These are phyloP conservation scores for Neonectria magnoliae DNA, from an alignment of 2,329 filamentous ascomycete genomes.

Conservation along the genomic window DNA sequence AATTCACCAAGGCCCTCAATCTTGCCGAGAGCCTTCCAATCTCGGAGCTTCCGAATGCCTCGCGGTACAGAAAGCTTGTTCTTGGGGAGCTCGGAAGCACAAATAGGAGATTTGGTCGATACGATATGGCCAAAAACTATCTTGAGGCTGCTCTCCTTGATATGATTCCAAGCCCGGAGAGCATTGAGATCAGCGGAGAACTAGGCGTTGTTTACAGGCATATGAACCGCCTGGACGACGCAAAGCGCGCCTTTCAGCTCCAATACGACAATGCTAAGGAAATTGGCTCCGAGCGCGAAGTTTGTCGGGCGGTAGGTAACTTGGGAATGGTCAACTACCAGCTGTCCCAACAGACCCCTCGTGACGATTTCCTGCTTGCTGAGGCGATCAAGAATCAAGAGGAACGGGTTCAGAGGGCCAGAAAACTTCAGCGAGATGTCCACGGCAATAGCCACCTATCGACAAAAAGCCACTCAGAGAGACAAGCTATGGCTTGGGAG, in stretches of 20 bases:
- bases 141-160: slow-evolving; percentile 38
- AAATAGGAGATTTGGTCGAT: slow-evolving; percentile 45
- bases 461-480: background rate
- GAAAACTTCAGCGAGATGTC: background rate
- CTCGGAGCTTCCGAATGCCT: background rate
- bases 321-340: slow-evolving; percentile 51
- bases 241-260: slow-evolving; percentile 37
- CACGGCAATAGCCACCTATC: background rate
- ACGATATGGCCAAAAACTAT: slow-evolving; percentile 36
- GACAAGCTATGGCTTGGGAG: slow-evolving; percentile 33
- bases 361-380: slow-evolving; percentile 34
- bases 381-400: slow-evolving; percentile 42
- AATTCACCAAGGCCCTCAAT: slow-evolving; percentile 2
- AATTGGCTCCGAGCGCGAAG: slow-evolving; percentile 32
- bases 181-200: slow-evolving; percentile 43
- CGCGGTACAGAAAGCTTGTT: slow-evolving; percentile 13
- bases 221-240: slow-evolving; percentile 42
- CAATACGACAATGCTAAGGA: slow-evolving; percentile 45
- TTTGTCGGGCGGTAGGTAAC: slow-evolving; percentile 49
- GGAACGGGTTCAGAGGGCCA: slow-evolving; percentile 35
- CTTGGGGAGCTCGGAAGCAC: slow-evolving; percentile 42
- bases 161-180: slow-evolving; percentile 21
- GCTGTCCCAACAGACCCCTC: slow-evolving; percentile 34
- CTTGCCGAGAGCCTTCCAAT: background rate
- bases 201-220: slow-evolving; percentile 47